phyloP scores from a whole-genome alignment of 257 asterid genomes.

The Nicotiana sylvestris region DNA sequence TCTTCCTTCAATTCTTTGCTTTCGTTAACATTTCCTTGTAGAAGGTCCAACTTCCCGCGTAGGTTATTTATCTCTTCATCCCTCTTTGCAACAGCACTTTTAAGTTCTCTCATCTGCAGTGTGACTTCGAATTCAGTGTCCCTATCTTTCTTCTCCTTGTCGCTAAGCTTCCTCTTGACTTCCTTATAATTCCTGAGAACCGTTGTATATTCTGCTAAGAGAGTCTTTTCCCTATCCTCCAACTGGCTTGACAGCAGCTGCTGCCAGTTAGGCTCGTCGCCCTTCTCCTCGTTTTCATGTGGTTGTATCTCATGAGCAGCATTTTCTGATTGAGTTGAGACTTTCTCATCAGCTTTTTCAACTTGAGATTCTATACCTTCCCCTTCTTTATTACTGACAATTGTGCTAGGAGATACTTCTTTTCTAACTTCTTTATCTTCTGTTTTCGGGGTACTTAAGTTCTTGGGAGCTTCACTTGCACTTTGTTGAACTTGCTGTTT shows the following conservation, averaged over 20 bases:
- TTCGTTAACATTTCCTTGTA: conserved; percentile 16
- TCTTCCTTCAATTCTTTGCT: conserved; percentile 14
- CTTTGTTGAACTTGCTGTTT: conserved; percentile 4
- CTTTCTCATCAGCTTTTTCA: conserved; percentile 20
- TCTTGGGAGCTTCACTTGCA: background rate
- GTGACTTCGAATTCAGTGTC: conserved; percentile 54
- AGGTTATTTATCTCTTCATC: conserved; percentile 65
- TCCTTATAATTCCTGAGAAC: conserved; percentile 79
- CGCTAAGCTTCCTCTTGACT: conserved; percentile 55
- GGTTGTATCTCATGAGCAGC: conserved; percentile 14
- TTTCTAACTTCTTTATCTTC: background rate
- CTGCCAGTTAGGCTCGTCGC: conserved; percentile 57
- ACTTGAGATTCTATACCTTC: conserved; percentile 18
- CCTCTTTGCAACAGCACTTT: conserved; percentile 44
- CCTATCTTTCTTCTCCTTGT: conserved; percentile 57
- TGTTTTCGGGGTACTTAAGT: background rate
- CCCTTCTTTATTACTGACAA: conserved; percentile 18
- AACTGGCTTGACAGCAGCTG: conserved; percentile 60
- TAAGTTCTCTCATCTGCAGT: conserved; percentile 62
- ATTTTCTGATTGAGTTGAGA: background rate
- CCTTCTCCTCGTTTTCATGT: conserved; percentile 21
- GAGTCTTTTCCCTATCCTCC: conserved; percentile 73
- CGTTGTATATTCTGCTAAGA: conserved; percentile 61
- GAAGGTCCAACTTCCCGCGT: conserved; percentile 30
- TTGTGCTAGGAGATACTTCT: conserved; percentile 5